Conservation (phyloP, 2,329 filamentous ascomycete genomes). For the Pestalotiopsis sp. region DNA sequence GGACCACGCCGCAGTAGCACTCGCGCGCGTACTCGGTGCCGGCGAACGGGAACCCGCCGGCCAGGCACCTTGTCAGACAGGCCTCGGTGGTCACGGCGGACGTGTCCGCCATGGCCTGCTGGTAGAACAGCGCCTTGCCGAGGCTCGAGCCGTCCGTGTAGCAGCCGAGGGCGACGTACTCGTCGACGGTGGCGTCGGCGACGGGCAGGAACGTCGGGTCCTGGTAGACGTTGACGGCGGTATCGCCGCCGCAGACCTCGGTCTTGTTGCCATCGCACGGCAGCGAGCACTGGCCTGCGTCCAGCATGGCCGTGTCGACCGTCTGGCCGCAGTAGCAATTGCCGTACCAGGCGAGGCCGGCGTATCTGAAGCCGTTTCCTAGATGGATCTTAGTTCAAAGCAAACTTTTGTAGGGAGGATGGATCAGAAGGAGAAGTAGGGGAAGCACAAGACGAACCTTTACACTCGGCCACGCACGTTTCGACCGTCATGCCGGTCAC, state of each 20-base stretch:
- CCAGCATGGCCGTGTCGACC: conserved; percentile 53
- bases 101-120: conserved; percentile 36
- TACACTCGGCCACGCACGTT: conserved; percentile 51
- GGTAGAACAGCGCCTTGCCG: conserved; percentile 49
- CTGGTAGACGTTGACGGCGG: conserved; percentile 49
- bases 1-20: conserved; percentile 55
- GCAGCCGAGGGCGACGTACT: conserved; percentile 66
- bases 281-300: conserved; percentile 58
- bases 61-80: conserved; percentile 46
- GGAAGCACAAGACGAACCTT: conserved; percentile 34
- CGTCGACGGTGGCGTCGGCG: conserved; percentile 44
- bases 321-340: conserved; percentile 57
- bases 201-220: conserved; percentile 50
- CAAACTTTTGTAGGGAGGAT: background rate
- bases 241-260: conserved; percentile 50
- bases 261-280: conserved; percentile 49
- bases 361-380: conserved; percentile 53
- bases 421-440: background rate
- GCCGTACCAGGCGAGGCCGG: conserved; percentile 54
- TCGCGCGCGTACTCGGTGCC: conserved; percentile 49
- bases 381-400: background rate
- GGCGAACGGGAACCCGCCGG: conserved; percentile 48
- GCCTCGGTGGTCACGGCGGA: conserved; percentile 42
- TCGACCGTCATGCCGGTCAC: conserved; percentile 48
- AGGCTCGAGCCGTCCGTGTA: conserved; percentile 48